Conservation (phyloP, 202 grass and related monocot genomes). For the Panicum hallii region DNA sequence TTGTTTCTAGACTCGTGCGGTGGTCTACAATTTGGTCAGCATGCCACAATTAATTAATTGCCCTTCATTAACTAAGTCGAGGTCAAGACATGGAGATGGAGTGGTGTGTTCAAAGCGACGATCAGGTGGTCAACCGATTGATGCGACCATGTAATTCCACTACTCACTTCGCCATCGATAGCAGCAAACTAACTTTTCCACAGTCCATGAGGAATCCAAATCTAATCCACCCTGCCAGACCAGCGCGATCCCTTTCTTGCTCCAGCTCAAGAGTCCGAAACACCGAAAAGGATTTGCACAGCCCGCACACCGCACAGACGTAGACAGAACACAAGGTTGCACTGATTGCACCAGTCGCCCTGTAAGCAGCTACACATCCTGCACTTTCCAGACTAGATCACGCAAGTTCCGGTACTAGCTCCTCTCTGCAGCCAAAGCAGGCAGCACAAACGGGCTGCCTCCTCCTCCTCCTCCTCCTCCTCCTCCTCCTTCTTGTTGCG, state of each 20-base stretch:
- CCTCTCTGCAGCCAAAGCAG: neutral
- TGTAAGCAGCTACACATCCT: too few relatives aligned
- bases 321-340: too few relatives aligned
- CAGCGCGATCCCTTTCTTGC: neutral
- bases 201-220: neutral
- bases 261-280: neutral
- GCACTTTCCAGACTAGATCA: neutral
- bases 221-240: neutral
- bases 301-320: neutral
- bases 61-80: neutral
- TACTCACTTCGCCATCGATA: neutral
- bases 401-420: neutral
- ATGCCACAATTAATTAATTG: neutral
- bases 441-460: neutral
- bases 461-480: too few relatives aligned
- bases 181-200: neutral
- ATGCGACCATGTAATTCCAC: neutral
- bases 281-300: neutral
- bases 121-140: too few relatives aligned
- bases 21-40: neutral
- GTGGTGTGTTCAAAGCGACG: neutral
- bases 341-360: neutral
- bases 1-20: too few relatives aligned
- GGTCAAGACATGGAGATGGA: neutral
- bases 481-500: too few relatives aligned